phyloP scores from a whole-genome alignment of 1,139 yeast species.

The Arxiozyma slooffiae region DNA sequence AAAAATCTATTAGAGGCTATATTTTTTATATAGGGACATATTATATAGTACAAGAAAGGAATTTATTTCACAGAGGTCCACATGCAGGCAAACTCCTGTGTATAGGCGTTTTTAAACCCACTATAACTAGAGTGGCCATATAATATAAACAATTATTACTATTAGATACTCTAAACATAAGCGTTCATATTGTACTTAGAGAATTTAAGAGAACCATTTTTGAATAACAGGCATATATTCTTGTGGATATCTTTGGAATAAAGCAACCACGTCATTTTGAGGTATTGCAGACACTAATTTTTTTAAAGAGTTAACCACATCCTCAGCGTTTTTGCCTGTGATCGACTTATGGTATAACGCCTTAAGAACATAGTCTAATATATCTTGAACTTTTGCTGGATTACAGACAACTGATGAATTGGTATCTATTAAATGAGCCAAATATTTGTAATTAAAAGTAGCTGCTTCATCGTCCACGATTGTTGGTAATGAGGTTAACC shows the following conservation, averaged over 20 bases:
- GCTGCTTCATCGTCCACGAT: conserved; percentile 84
- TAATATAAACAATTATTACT: too few species aligned
- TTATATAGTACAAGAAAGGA: not conserved
- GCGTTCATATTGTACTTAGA: not conserved
- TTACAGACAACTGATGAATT: conserved; percentile 50
- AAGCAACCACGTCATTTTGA: conserved; percentile 54
- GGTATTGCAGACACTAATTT: conserved; percentile 36
- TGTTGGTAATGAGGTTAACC: conserved; percentile 79
- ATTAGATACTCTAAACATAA: too few species aligned
- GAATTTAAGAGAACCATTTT: conserved; percentile 43
- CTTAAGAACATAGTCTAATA: conserved; percentile 65
- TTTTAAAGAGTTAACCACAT: conserved; percentile 52
- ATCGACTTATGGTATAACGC: conserved; percentile 64
- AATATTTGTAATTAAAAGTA: conserved; percentile 69
- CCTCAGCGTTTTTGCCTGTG: conserved; percentile 59
- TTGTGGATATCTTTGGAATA: conserved; percentile 54
- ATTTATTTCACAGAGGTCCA: not conserved
- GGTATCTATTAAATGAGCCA: conserved; percentile 62
- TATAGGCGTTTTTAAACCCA: not conserved
- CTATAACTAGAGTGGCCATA: not conserved
- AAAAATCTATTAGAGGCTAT: not conserved
- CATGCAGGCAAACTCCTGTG: not conserved
- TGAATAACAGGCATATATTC: conserved; percentile 57
- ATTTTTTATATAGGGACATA: not conserved
- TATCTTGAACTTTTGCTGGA: conserved; percentile 48